Conservation (phyloP, 805 yeast species). For the Lipomyces sp. region DNA sequence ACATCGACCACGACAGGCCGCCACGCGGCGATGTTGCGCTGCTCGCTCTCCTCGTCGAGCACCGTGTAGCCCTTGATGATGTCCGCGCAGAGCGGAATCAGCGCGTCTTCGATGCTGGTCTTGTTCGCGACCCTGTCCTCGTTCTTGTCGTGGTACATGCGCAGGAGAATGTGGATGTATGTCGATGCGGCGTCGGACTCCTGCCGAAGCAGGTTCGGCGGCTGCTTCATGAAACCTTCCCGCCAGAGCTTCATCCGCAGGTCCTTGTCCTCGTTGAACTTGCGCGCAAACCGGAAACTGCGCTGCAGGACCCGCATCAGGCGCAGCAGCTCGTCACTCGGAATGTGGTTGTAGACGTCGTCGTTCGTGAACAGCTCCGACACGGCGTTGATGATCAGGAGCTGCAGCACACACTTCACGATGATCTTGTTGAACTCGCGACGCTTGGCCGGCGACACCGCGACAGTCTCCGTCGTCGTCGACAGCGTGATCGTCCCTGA, state of each 20-base stretch:
- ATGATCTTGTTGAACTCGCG: constrained; percentile 68
- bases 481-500: too few species aligned
- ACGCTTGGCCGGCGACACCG: constrained; percentile 41
- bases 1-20: constrained; percentile 89
- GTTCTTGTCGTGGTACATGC: constrained; percentile 65
- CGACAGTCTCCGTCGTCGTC: background rate
- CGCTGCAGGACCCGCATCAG: constrained; percentile 58
- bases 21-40: constrained; percentile 79
- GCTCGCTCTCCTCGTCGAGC: constrained; percentile 68
- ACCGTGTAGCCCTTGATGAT: constrained; percentile 67
- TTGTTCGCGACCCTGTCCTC: constrained; percentile 50
- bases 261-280: constrained; percentile 84
- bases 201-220: constrained; percentile 88
- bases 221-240: constrained; percentile 85
- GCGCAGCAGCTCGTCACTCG: constrained; percentile 59
- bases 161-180: constrained; percentile 73
- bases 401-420: constrained; percentile 85
- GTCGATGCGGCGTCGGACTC: constrained; percentile 90
- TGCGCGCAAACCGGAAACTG: constrained; percentile 79
- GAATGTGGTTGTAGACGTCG: constrained; percentile 63
- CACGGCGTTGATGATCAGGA: constrained; percentile 80
- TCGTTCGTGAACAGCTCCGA: constrained; percentile 70
- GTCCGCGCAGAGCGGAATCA: constrained; percentile 57
- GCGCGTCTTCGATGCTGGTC: constrained; percentile 49
- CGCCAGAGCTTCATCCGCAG: constrained; percentile 85